phyloP scores from a whole-genome alignment of 306 rosid genomes.

The Prunus padus region DNA sequence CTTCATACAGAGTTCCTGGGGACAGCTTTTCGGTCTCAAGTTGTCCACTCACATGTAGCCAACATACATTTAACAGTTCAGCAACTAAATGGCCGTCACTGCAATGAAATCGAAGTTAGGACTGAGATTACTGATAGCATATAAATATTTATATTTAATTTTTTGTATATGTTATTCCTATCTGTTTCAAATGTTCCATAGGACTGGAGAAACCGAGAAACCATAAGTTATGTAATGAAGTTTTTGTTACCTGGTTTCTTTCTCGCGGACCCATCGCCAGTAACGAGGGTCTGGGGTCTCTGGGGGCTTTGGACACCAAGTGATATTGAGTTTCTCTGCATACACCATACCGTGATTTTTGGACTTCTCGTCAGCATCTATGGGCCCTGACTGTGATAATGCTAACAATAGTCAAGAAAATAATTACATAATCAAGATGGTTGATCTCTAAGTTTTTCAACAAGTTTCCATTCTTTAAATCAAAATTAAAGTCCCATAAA shows the following conservation, averaged over 20 bases:
- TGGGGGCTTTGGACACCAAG: too few relatives aligned
- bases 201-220: too few relatives aligned
- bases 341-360: slow-evolving; percentile 63
- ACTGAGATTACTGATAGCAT: not conserved
- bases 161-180: too few relatives aligned
- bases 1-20: slow-evolving; percentile 51
- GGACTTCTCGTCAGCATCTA: slow-evolving; percentile 34
- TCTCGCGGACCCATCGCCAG: slow-evolving; percentile 49
- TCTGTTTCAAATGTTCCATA: not conserved
- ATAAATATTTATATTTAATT: too few relatives aligned
- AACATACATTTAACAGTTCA: slow-evolving; percentile 57
- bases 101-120: slow-evolving; percentile 16
- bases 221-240: not conserved
- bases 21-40: slow-evolving; percentile 54
- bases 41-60: slow-evolving; percentile 68
- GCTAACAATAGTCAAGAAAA: not conserved
- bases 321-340: slow-evolving; percentile 61
- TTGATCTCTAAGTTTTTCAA: not conserved
- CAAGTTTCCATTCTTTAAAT: too few relatives aligned
- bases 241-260: slow-evolving; percentile 46
- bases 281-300: slow-evolving; percentile 32
- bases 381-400: slow-evolving; percentile 19
- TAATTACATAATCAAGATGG: too few relatives aligned
- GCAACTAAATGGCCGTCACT: slow-evolving; percentile 55
- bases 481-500: too few relatives aligned